Evolutionary conservation across 2,329 filamentous ascomycete species (phyloP), one percentile per base, ranked within the genome.

Genomic region (Westerdykella ornata): DNA sequence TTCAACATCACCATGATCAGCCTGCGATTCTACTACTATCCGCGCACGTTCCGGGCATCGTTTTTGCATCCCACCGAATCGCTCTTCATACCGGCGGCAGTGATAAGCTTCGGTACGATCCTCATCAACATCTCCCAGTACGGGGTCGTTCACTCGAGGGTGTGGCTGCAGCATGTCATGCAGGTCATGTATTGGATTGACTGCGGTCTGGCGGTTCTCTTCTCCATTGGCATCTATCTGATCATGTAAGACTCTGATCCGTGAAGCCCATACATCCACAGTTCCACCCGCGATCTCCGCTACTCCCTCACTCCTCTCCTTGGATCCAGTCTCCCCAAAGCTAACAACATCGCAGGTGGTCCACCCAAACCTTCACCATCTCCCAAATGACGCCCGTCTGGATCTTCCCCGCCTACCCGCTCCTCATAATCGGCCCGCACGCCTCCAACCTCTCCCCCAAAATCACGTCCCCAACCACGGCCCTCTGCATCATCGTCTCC

Each of bases 301-400:
- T n/a, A 34, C 5, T 17, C 14, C 9, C 22, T 11, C 22, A 4
- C 12, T 11, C 22, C 19, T 13, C 19, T 14, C 15, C 17, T 42
- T 9, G 16, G 17, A 7, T 22, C 32, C n/a, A n/a, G n/a, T n/a
- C n/a, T n/a, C 22, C 39, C 12, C 17, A 26, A 29, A 15, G 30
- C 14, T 30, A 36, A 37, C 44, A 44, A 11, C 46, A 36, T 16
- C 20, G n/a, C 38, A 79, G 76, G 53, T 82, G 78, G 78, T 79
- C 75, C 2, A 82, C 78, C 0, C 75, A 78, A 45, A 79, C 76
- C 2, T 81, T 80, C 52, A 81, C 87, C 0, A 85, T 92, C 36
- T 82, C 85, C 26, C 81, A 81, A 39, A 92, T 94, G 87, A 92
- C 86, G 0, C 86, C 86, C 0, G 80, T 88, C 14, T 92, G 86